Percentiles rank a stretch among this genome's conserved stretches.
Conservation (phyloP, 768 basidiomycete species). For the Serendipita indica region DNA sequence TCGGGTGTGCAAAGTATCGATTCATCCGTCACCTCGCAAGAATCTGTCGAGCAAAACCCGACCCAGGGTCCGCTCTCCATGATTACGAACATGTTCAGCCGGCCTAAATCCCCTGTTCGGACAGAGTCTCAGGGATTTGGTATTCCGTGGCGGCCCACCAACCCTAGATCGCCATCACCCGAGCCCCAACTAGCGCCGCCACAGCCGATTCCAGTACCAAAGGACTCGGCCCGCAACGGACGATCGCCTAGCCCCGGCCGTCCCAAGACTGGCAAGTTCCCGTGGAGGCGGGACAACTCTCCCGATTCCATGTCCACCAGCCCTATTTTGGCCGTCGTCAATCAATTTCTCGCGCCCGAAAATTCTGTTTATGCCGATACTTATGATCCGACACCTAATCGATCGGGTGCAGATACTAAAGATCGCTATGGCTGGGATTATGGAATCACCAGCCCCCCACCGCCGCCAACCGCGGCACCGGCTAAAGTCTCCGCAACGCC, state of each 20-base stretch:
- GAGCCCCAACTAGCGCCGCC: background rate
- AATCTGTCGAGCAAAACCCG: background rate
- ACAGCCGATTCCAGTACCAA: background rate
- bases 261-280: background rate
- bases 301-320: background rate
- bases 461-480: background rate
- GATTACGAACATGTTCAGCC: background rate
- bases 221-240: background rate
- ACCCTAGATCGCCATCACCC: background rate
- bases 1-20: slow-evolving; percentile 5
- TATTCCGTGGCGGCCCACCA: background rate
- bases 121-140: background rate
- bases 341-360: slow-evolving; percentile 1
- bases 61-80: background rate
- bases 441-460: background rate
- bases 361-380: background rate
- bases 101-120: background rate
- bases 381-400: background rate
- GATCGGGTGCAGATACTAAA: background rate
- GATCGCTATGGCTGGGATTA: background rate
- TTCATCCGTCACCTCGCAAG: background rate
- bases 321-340: background rate
- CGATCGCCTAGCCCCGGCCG: background rate
- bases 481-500: background rate
- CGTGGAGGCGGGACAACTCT: background rate